Percentiles rank a stretch among this genome's conserved stretches.
These are phyloP conservation scores for Suhomyces pyralidae DNA, from an alignment of 805 yeast species.

Conservation along the genomic window DNA sequence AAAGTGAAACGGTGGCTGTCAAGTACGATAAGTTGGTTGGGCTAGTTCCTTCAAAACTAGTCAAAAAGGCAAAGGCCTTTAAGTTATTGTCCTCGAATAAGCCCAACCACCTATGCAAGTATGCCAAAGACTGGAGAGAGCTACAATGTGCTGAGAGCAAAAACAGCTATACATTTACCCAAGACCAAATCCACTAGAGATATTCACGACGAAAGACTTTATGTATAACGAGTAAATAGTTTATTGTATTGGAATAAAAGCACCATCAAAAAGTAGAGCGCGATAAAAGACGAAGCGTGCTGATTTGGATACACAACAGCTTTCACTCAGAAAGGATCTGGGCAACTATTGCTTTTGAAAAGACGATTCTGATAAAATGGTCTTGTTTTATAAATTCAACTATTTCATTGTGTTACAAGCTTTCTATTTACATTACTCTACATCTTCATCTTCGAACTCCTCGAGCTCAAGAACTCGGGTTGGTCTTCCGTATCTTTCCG, in stretches of 20 bases:
- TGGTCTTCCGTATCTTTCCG: constrained; percentile 38
- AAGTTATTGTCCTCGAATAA: not conserved
- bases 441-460: constrained; percentile 42
- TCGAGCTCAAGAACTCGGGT: constrained; percentile 34
- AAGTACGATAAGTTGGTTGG: not conserved
- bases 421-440: constrained; percentile 16
- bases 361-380: too few species aligned
- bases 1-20: not conserved
- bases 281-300: too few species aligned
- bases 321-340: too few species aligned
- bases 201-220: not conserved
- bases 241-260: not conserved
- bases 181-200: not conserved
- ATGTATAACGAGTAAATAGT: not conserved
- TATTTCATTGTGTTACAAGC: too few species aligned
- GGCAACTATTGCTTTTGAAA: too few species aligned
- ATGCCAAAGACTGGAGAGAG: not conserved
- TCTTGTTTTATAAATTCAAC: too few species aligned
- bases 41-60: not conserved
- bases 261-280: too few species aligned
- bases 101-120: constrained; percentile 9
- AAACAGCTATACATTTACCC: not conserved
- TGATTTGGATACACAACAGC: too few species aligned
- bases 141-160: constrained; percentile 5
- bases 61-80: not conserved